Evolutionary conservation across 495 filamentous ascomycete species (phyloP).

Genomic region (Aspergillus homomorphus): DNA sequence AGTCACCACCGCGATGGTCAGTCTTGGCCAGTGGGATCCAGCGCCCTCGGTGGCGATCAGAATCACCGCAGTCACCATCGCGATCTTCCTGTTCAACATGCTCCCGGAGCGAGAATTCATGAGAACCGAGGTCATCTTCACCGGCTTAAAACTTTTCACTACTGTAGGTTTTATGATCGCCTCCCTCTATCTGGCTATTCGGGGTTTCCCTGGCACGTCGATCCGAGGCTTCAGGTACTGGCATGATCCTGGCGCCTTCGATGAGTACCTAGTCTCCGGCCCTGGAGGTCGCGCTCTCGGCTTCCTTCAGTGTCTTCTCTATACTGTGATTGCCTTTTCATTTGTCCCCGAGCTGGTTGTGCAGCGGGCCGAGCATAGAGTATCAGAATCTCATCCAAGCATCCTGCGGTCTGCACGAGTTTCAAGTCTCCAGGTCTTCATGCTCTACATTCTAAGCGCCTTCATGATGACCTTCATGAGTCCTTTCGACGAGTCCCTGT

Average conservation of each 20-base stretch:
- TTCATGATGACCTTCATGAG: slow-evolving; percentile 56
- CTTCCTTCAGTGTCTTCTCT: slow-evolving; percentile 63
- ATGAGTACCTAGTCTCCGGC: slow-evolving; percentile 58
- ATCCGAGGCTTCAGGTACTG: slow-evolving; percentile 76
- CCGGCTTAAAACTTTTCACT: slow-evolving; percentile 74
- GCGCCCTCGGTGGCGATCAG: slow-evolving; percentile 61
- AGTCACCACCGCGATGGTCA: slow-evolving; percentile 80
- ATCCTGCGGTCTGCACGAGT: slow-evolving; percentile 21
- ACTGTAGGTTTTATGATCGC: slow-evolving; percentile 67
- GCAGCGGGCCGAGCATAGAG: slow-evolving; percentile 48
- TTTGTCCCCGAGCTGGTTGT: slow-evolving; percentile 55
- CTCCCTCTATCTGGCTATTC: slow-evolving; percentile 67
- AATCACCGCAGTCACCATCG: slow-evolving; percentile 64
- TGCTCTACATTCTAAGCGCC: slow-evolving; percentile 61
- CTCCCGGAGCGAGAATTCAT: slow-evolving; percentile 77
- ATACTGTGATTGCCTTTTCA: slow-evolving; percentile 52
- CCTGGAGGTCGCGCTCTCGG: slow-evolving; percentile 63
- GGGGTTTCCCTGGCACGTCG: slow-evolving; percentile 60
- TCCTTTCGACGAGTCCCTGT: slow-evolving; percentile 50
- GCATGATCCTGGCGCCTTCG: slow-evolving; percentile 68
- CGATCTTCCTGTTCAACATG: slow-evolving; percentile 71
- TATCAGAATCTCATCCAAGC: slow-evolving; percentile 28
- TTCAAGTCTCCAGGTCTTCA: slow-evolving; percentile 35
- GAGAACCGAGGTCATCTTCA: slow-evolving; percentile 75
- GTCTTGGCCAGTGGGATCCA: slow-evolving; percentile 72